Conservation (phyloP, 768 basidiomycete genomes). For the Clitopilus hobsonii region DNA sequence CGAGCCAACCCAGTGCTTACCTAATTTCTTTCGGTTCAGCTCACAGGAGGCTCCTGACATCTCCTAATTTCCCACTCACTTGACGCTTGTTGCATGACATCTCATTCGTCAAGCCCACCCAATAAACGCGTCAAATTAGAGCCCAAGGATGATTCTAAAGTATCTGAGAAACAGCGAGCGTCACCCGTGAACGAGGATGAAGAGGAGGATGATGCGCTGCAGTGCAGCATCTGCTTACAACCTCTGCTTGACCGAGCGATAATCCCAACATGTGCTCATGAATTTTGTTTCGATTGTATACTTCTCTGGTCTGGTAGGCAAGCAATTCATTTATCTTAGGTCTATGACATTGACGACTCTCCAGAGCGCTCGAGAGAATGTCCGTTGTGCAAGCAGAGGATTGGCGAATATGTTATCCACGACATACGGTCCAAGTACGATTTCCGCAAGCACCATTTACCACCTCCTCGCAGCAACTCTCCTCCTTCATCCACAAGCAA, state of each 20-base stretch:
- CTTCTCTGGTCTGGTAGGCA: slow-evolving; percentile 77
- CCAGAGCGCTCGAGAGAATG: slow-evolving; percentile 75
- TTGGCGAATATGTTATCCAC: slow-evolving; percentile 77
- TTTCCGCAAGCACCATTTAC: slow-evolving; percentile 76
- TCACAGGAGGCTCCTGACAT: neutral
- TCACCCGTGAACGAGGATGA: slow-evolving; percentile 1
- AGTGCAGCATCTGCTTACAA: slow-evolving; percentile 88
- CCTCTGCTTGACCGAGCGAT: slow-evolving; percentile 71
- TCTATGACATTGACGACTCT: neutral
- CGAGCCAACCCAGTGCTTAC: neutral
- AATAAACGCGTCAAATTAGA: slow-evolving; percentile 36
- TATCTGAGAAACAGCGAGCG: neutral
- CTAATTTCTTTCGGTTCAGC: neutral
- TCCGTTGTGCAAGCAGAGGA: slow-evolving; percentile 65
- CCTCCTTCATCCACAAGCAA: slow-evolving; percentile 22
- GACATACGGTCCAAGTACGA: slow-evolving; percentile 73
- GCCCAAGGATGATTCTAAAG: slow-evolving; percentile 4
- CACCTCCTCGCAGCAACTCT: slow-evolving; percentile 56
- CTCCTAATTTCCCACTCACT: neutral
- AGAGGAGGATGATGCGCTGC: slow-evolving; percentile 39
- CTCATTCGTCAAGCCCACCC: slow-evolving; percentile 21
- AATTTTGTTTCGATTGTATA: slow-evolving; percentile 92
- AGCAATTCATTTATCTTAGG: no score
- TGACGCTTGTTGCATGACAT: slow-evolving; percentile 7
- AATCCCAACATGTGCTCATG: slow-evolving; percentile 83